Evolutionary conservation across 2,329 filamentous ascomycete genomes (phyloP), one percentile per base, ranked within the genome.

Genomic region (Ophiostoma tasmaniense): DNA sequence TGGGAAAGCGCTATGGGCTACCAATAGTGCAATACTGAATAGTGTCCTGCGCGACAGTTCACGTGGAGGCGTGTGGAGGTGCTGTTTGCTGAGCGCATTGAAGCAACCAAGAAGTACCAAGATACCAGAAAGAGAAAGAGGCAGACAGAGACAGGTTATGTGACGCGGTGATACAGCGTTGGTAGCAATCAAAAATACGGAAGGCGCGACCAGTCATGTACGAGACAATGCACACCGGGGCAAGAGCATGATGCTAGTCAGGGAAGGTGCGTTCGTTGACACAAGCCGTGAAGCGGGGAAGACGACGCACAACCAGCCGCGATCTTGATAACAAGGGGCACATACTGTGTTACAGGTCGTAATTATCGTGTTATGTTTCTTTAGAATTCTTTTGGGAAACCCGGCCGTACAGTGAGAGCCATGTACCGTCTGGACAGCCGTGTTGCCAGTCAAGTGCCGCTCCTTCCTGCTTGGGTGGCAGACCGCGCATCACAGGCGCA

Each of bases 41-140:
- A 20, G 7, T 45, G 42, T 17, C 7, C 42, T 17, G 7, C 42
- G 7, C 17, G 42, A 45, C 59, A 62, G 62, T 68, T 70, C 69
- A 70, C 69, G 69, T 70, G 69, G 66, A 67, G 61, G 37, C 52
- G 45, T 67, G 66, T 52, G 45, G 66, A 61, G 20, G 45, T 61
- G 66, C 64, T 42, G 68, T 66, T 70, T 70, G 66, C 37, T 70
- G 66, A 52, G 50, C n/a, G 66, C 61, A 35, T 8, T 33, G 33
- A 33, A 59, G 33, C 35, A 35, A 17, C 11, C 10, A n/a, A 52
- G 45, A 10, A n/a, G n/a, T 52, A 25, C 50, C 1, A 11, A 39
- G 10, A 37, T 37, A 37, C 35, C 35, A 37, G 7, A 10, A 39
- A 14, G 0, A 39, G 37, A 14, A 55, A 22, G n/a, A 42, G 39